Evolutionary conservation across 2,329 filamentous ascomycete genomes (phyloP).

Genomic region (Diaporthe sp.): DNA sequence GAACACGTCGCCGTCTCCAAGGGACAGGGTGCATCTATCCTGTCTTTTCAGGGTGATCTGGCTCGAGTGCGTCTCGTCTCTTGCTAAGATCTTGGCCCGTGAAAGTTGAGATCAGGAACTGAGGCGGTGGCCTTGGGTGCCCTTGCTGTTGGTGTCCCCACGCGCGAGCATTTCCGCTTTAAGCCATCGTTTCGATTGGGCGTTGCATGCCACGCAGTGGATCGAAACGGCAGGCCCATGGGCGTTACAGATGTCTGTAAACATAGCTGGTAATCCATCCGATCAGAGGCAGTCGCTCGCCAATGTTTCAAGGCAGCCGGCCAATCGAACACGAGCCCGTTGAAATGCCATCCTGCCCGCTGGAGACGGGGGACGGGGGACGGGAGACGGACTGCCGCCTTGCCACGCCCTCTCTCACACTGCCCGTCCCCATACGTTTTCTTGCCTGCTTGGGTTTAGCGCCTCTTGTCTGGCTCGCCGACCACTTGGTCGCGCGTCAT

Average conservation of each 20-base stretch:
- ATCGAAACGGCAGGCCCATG: constrained; percentile 2
- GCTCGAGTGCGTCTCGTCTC: constrained; percentile 22
- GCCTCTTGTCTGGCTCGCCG: not conserved
- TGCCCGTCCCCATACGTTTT: constrained; percentile 3
- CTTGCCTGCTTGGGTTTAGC: constrained; percentile 5
- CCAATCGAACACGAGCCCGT: constrained; percentile 21
- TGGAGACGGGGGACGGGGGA: not conserved
- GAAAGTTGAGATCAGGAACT: constrained; percentile 17
- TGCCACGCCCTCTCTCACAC: not conserved
- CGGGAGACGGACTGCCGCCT: constrained; percentile 26
- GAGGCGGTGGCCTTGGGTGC: not conserved
- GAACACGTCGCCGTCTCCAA: no score
- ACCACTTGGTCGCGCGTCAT: not conserved
- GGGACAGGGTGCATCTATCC: not conserved
- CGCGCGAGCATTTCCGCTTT: constrained; percentile 26
- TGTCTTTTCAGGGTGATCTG: not conserved
- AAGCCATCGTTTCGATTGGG: constrained; percentile 29
- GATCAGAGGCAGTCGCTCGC: constrained; percentile 6
- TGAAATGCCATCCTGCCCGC: not conserved
- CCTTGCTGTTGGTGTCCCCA: not conserved
- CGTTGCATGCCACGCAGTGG: constrained; percentile 11
- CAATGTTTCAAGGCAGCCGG: constrained; percentile 17
- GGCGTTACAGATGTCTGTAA: constrained; percentile 10
- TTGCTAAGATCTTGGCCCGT: not conserved
- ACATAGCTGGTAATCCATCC: constrained; percentile 12